Base-by-base conservation (phyloP, 495 filamentous ascomycete species). In the Hypoxylon fragiforme region DNA sequence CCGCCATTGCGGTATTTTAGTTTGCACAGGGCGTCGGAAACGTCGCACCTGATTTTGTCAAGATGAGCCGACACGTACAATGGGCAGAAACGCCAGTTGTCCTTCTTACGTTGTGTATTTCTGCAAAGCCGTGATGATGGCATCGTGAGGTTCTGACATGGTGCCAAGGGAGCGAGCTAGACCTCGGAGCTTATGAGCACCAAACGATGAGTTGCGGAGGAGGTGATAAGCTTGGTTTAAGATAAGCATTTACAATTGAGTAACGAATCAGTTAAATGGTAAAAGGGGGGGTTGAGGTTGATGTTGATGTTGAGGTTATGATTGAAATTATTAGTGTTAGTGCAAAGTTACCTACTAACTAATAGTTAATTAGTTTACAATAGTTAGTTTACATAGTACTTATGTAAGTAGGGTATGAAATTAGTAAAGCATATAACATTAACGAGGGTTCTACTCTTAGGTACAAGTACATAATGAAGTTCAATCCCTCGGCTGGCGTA, bases 1-100 rank as follows among this genome's bases (percentile, higher is more conserved):
- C 82, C 80, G 43, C 81, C 80, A 60, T 81, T 68, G 42, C 64
- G 72, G 46, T 73, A 65, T n/a, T 72, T 72, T 16, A 83, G 62
- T 54, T 80, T 82, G 57, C 65, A 60, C 1, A 80, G 62, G 12
- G 75, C 77, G 41, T 79, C 77, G 2, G 72, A 70, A 41, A 77
- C 74, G 41, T 77, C 73, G 52, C 73, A 77, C 8, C 72, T 77
- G 34, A 26, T 36, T 22, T 14, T 57, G 50, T 37, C 4, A 4
- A 42, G 63, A n/a, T 54, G 43, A 35, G 31, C 21, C 21, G 14
- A n/a, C 30, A 7, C 4, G 20, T 36, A 7, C n/a, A 21, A 21
- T 20, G 7, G 19, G 8, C 3, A 9, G 24, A 28, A 28, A 28
- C 24, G 4, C 4, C 24, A 9, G 24, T 9, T 9, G 9, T 4